Evolutionary conservation across 768 basidiomycete genomes (phyloP), one percentile per base, ranked within the genome.

Genomic region (Boletus fagicola): DNA sequence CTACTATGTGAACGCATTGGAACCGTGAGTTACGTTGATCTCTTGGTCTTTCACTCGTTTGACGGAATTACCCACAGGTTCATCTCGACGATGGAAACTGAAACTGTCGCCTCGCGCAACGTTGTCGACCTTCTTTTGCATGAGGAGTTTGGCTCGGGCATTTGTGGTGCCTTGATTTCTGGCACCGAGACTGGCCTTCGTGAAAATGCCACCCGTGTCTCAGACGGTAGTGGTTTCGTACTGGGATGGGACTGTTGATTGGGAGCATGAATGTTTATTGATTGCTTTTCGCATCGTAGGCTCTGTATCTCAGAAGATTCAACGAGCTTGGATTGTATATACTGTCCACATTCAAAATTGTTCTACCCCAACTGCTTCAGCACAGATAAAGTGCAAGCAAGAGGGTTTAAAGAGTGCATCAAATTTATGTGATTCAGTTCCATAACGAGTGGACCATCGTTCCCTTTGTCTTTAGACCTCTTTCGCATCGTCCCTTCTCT

Each of bases 71-170:
- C 26, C 18, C 18, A 11, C 58, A 90, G 90, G 33, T 83, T 92
- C 64, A 88, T 94, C 46, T 90, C 87, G 15, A 93, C 92, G 7
- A 97, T 98, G 95, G 95, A 98, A 72, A 95, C 94, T 0, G 87
- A 94, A 73, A 93, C 91, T 0, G 71, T 96, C 33, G 80, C 91
- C 0, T 83, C 90, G 1, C 83, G 92, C 33, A 94, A 95, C 69
- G 79, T 88, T 39, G 90, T 92, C 47, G 92, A 93, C 64, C 75
- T 91, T 26, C 77, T 94, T 20, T 75, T 94, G 22, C 79, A 82
- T 35, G 88, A 93, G 33, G 81, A 86, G 64, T 94, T 89, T 70
- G 75, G 80, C 36, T 76, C 83, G 0, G 80, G 86, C n/a, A 79
- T 94, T 38, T 94, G 92, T 68, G 83, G 83, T 35, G 70, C 77